A percentile compares a stretch with the other conserved stretches of the same genome.
Evolutionary conservation across 2,329 filamentous ascomycete species (phyloP).

Genomic region (Acrocalymma vagum): DNA sequence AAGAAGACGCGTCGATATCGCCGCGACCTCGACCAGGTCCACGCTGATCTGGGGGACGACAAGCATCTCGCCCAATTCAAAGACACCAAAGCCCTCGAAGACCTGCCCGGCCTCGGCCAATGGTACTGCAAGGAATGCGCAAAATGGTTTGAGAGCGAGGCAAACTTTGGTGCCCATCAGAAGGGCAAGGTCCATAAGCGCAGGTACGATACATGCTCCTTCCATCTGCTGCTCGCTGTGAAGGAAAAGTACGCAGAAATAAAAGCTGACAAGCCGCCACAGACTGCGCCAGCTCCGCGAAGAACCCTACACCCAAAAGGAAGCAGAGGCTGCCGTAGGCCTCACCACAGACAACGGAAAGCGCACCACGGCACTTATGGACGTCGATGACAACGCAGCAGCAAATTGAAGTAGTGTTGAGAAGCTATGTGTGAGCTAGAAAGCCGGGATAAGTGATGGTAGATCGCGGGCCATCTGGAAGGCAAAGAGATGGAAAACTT

Average conservation of each 20-base stretch:
- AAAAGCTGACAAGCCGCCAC: too few relatives aligned
- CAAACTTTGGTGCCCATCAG: slow-evolving; percentile 76
- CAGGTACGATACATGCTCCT: slow-evolving; percentile 61
- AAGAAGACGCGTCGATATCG: slow-evolving; percentile 57
- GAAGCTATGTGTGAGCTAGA: background rate
- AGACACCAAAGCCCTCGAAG: slow-evolving; percentile 80
- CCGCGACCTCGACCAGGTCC: slow-evolving; percentile 93
- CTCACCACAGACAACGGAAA: slow-evolving; percentile 74
- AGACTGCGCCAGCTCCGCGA: slow-evolving; percentile 70
- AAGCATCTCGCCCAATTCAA: slow-evolving; percentile 84
- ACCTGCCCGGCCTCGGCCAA: slow-evolving; percentile 84
- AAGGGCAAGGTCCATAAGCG: slow-evolving; percentile 95
- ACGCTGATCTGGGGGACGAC: slow-evolving; percentile 79
- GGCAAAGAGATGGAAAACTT: background rate
- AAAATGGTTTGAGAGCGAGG: slow-evolving; percentile 92
- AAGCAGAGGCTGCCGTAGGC: slow-evolving; percentile 82
- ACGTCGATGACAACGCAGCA: slow-evolving; percentile 37
- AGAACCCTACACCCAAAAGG: slow-evolving; percentile 84
- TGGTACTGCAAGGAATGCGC: slow-evolving; percentile 93
- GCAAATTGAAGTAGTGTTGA: slow-evolving; percentile 15
- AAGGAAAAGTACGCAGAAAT: background rate
- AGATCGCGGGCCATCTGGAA: too few relatives aligned
- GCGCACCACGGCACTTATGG: slow-evolving; percentile 42
- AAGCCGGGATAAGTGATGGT: background rate
- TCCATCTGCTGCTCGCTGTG: background rate